Percentiles rank a stretch among this genome's conserved stretches.
phyloP scores from a whole-genome alignment of 73 alveolate species.

The Tetrahymena elliotti region DNA sequence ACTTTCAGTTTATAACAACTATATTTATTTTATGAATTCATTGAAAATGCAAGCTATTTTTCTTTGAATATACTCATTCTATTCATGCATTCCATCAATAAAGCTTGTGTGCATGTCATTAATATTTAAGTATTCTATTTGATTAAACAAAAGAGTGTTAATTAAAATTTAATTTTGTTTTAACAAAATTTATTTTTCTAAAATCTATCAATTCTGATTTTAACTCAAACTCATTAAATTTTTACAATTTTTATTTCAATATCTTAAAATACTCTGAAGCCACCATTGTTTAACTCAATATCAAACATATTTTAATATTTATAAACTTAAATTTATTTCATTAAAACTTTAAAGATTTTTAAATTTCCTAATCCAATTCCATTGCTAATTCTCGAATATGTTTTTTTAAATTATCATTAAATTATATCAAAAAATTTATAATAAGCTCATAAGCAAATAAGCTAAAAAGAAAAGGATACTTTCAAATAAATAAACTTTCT shows the following conservation, averaged over 20 bases:
- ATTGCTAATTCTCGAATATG: too few species aligned
- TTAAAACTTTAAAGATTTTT: too few species aligned
- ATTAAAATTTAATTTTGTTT: neutral
- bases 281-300: neutral
- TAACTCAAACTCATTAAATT: neutral
- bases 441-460: too few species aligned
- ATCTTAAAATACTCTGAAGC: neutral
- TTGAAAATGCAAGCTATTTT: neutral
- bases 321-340: too few species aligned
- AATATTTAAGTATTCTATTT: neutral
- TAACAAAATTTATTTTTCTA: neutral
- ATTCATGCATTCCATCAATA: neutral
- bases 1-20: neutral
- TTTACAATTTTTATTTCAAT: neutral
- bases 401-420: too few species aligned
- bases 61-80: neutral
- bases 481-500: too few species aligned
- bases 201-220: neutral
- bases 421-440: too few species aligned
- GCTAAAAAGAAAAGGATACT: too few species aligned
- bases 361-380: too few species aligned
- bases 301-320: too few species aligned
- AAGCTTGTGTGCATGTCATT: neutral
- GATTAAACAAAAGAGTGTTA: neutral
- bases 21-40: neutral